Conservation (phyloP, 2,329 filamentous ascomycete genomes). For the Ophiostoma sp. region DNA sequence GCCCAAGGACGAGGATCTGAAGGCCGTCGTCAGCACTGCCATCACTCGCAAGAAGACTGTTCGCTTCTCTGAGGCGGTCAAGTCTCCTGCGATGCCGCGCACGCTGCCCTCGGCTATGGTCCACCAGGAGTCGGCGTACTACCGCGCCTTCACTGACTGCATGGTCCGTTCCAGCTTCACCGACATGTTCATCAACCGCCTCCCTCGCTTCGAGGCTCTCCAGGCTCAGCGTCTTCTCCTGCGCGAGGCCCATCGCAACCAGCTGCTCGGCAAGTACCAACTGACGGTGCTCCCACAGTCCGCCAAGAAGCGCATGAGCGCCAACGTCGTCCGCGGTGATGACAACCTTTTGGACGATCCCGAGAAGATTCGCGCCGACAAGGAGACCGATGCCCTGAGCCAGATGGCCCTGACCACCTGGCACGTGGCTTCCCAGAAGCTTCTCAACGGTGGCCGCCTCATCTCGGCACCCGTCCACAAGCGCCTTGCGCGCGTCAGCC, state of each 20-base stretch:
- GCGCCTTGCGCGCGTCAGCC: slow-evolving; percentile 57
- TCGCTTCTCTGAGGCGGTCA: slow-evolving; percentile 64
- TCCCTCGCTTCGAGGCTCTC: slow-evolving; percentile 82
- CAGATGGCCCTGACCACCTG: slow-evolving; percentile 65
- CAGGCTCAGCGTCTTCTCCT: slow-evolving; percentile 80
- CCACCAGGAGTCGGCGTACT: slow-evolving; percentile 75
- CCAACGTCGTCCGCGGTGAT: slow-evolving; percentile 72
- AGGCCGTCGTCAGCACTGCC: slow-evolving; percentile 31
- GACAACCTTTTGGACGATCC: slow-evolving; percentile 63
- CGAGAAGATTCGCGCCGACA: slow-evolving; percentile 66
- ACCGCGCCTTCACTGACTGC: slow-evolving; percentile 79
- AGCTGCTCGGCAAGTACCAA: slow-evolving; percentile 82
- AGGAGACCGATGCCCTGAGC: slow-evolving; percentile 75
- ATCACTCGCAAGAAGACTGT: slow-evolving; percentile 66
- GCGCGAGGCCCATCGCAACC: slow-evolving; percentile 70
- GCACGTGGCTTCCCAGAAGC: slow-evolving; percentile 62
- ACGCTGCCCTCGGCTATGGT: slow-evolving; percentile 54
- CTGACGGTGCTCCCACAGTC: slow-evolving; percentile 68
- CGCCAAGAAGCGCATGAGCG: slow-evolving; percentile 69
- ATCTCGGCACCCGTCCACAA: slow-evolving; percentile 65
- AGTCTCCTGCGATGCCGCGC: slow-evolving; percentile 46
- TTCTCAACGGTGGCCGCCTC: slow-evolving; percentile 64
- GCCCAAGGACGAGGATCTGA: slow-evolving; percentile 34
- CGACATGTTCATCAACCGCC: slow-evolving; percentile 83
- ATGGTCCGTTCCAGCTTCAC: slow-evolving; percentile 63